Evolutionary conservation across 768 basidiomycete genomes (phyloP), one percentile per base, ranked within the genome.

Genomic region (Mycena floridula): DNA sequence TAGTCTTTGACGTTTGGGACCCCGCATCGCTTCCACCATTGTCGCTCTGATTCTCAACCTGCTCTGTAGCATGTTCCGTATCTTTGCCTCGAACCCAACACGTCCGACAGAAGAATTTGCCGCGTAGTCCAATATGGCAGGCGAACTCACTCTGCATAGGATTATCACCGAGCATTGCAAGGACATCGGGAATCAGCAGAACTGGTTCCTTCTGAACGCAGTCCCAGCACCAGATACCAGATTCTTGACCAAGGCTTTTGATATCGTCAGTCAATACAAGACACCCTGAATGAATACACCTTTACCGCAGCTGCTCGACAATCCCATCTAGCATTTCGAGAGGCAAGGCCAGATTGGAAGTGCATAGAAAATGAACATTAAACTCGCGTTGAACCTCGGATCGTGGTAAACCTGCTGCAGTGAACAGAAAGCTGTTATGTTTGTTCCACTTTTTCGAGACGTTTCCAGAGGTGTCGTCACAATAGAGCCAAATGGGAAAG

Each of bases 261-360:
- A n/a, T n/a, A n/a, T n/a, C n/a, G n/a, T n/a, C n/a, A n/a, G 1
- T 40, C 23, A 15, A 52, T 57, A 18, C n/a, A 20, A 16, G 21
- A 20, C n/a, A 8, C 15, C 15, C 42, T 16, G 18, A 9, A 37
- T 15, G 25, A 37, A 21, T 20, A 18, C 12, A 7, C 16, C 46
- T 47, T 7, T 22, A 59, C 54, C 43, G 13, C 1, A 58, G 7
- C 22, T 43, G 42, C 6, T 43, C 26, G 6, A 21, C 42, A 28
- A 43, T 28, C 7, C 42, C 42, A 23, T 58, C 57, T 53, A 54
- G 27, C 57, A 62, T 61, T 44, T 61, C 61, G 1, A 58, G 49
- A 6, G 54, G 57, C 6, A 54, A 47, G 0, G 55, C 56, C 16
- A 50, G 41, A 40, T 58, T 62, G 0, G 59, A 60, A 12, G 37